Percentiles rank a stretch among this genome's conserved stretches.
Evolutionary conservation across 768 basidiomycete genomes (phyloP).

Genomic region (Royoungia palumana): DNA sequence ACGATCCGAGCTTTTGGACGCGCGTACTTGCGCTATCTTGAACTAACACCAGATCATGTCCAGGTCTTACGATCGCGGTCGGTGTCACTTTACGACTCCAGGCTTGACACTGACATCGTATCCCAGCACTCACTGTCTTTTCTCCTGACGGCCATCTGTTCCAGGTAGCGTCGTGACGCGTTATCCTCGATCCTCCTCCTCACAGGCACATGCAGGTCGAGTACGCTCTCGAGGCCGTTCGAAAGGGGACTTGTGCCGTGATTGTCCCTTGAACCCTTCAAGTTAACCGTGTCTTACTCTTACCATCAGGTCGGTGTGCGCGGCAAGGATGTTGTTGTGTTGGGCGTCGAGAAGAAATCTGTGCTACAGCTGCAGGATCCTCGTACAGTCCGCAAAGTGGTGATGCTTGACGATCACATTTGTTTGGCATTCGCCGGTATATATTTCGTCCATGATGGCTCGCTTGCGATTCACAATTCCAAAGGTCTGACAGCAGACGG

Average conservation of each 20-base stretch:
- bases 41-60: slow-evolving; percentile 51
- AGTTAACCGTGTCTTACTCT: slow-evolving; percentile 2
- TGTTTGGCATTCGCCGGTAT: slow-evolving; percentile 96
- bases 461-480: slow-evolving; percentile 8
- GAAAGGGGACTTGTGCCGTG: slow-evolving; percentile 96
- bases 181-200: slow-evolving; percentile 12
- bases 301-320: slow-evolving; percentile 82
- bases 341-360: slow-evolving; percentile 99
- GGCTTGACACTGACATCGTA: slow-evolving; percentile 2
- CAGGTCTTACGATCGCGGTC: slow-evolving; percentile 97
- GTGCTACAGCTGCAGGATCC: slow-evolving; percentile 97
- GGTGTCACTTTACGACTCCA: slow-evolving; percentile 5
- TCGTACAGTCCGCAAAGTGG: slow-evolving; percentile 94
- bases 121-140: slow-evolving; percentile 89
- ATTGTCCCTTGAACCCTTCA: slow-evolving; percentile 21
- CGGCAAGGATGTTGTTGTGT: slow-evolving; percentile 90
- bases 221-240: slow-evolving; percentile 96
- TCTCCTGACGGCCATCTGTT: slow-evolving; percentile 99
- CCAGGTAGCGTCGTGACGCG: slow-evolving; percentile 59
- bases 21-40: slow-evolving; percentile 41
- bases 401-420: slow-evolving; percentile 96
- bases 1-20: slow-evolving; percentile 37
- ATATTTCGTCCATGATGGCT: slow-evolving; percentile 2
- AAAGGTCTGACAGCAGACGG: slow-evolving; percentile 96
- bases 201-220: slow-evolving; percentile 68